phyloP scores from a whole-genome alignment of 257 asterid species.

The Datura wrightii region DNA sequence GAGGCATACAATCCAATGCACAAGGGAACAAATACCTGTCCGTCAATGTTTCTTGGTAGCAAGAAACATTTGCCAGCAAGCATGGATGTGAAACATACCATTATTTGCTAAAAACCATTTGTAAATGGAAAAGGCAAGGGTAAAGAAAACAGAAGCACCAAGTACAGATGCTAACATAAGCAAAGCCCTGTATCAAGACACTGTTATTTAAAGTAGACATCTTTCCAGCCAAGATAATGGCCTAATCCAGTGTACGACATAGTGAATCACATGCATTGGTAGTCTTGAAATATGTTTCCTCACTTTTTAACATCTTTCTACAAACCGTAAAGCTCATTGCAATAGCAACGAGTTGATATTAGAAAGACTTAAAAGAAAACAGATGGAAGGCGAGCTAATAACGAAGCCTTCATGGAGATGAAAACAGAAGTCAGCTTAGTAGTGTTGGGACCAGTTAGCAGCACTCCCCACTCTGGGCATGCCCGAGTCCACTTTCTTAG shows the following conservation, averaged over 20 bases:
- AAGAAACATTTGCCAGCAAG: conserved; percentile 19
- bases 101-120: background rate
- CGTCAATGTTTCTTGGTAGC: background rate
- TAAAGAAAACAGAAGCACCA: background rate
- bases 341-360: conserved; percentile 10
- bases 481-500: conserved; percentile 63
- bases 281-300: conserved; percentile 26
- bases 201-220: background rate
- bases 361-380: conserved; percentile 12
- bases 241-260: background rate
- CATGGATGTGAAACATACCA: background rate
- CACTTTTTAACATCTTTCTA: conserved; percentile 31
- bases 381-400: conserved; percentile 42
- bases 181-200: conserved; percentile 18
- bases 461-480: conserved; percentile 96
- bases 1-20: background rate
- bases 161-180: background rate
- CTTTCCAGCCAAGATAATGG: conserved; percentile 18
- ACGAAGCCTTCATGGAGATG: conserved; percentile 32
- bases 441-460: conserved; percentile 88
- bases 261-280: background rate
- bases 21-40: background rate
- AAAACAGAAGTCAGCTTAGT: conserved; percentile 44
- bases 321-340: conserved; percentile 28
- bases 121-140: background rate